A percentile compares a stretch with the other conserved stretches of the same genome.
phyloP scores from a whole-genome alignment of 768 basidiomycete species.

The Tulasnella sp. region DNA sequence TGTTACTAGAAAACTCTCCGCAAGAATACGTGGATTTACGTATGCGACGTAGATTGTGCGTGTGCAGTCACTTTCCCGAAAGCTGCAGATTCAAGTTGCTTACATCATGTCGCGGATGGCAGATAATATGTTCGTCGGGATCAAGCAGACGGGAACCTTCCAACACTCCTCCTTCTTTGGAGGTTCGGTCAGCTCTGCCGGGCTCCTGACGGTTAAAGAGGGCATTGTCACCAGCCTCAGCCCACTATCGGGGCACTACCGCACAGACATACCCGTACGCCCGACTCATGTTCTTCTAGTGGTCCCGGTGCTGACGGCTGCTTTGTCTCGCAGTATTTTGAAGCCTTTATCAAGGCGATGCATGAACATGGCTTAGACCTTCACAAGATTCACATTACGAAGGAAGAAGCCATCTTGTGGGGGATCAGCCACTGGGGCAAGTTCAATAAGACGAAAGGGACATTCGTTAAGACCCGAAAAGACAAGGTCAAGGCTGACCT shows the following conservation, averaged over 20 bases:
- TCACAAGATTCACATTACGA: constrained; percentile 55
- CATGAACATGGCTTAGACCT: constrained; percentile 55
- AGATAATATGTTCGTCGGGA: constrained; percentile 65
- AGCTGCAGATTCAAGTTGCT: background rate
- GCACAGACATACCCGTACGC: constrained; percentile 53
- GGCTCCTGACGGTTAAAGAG: constrained; percentile 59
- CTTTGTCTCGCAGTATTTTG: constrained; percentile 48
- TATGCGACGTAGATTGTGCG: constrained; percentile 54
- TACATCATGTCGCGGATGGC: background rate
- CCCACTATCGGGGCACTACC: constrained; percentile 65
- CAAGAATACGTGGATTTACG: constrained; percentile 67
- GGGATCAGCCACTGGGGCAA: constrained; percentile 51
- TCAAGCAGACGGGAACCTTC: constrained; percentile 59
- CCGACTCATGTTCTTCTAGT: background rate
- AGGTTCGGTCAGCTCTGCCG: constrained; percentile 29
- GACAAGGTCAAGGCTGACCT: constrained; percentile 36
- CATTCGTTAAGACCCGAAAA: constrained; percentile 37
- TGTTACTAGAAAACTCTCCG: constrained; percentile 47
- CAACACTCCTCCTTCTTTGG: constrained; percentile 63
- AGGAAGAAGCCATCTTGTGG: constrained; percentile 57
- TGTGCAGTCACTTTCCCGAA: background rate
- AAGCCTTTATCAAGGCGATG: constrained; percentile 51
- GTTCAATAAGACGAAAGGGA: constrained; percentile 43
- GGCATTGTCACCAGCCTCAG: constrained; percentile 58
- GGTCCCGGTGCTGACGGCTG: background rate